phyloP scores from a whole-genome alignment of 352 stramenopile genomes.

The Pelagophyceae sp. region DNA sequence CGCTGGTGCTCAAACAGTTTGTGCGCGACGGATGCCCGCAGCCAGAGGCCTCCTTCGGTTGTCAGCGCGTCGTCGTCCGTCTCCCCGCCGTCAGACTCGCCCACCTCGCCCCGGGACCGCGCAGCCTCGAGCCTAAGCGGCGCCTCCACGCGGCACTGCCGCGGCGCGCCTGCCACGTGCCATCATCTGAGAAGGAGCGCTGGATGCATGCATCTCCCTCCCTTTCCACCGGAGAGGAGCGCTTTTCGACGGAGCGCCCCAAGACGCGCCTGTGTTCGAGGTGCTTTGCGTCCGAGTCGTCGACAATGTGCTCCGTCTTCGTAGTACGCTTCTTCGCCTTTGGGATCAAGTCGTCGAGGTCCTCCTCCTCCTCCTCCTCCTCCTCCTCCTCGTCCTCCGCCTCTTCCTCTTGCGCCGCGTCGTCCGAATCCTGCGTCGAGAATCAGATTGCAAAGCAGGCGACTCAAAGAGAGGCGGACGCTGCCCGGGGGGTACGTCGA shows the following conservation, averaged over 20 bases:
- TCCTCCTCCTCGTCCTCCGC: neutral
- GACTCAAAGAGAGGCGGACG: too few relatives aligned
- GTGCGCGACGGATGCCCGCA: neutral
- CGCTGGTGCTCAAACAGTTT: conserved; percentile 65
- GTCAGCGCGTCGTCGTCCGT: neutral
- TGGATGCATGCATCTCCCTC: too few relatives aligned
- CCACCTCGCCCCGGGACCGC: neutral
- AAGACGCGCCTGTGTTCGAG: neutral
- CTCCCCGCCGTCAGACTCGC: neutral
- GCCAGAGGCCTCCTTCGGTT: neutral
- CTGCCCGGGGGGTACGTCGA: too few relatives aligned
- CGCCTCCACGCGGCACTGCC: too few relatives aligned
- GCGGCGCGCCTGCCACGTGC: too few relatives aligned
- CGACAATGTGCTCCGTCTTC: neutral
- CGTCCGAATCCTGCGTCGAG: too few relatives aligned
- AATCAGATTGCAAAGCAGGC: too few relatives aligned
- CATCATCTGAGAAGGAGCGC: too few relatives aligned
- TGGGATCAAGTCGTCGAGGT: neutral
- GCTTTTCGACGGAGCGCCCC: neutral
- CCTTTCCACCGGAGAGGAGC: too few relatives aligned
- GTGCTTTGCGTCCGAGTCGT: neutral
- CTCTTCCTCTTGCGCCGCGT: neutral
- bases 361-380: neutral
- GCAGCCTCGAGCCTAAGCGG: neutral
- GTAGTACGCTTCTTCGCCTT: neutral